Percentiles rank a stretch among this genome's conserved stretches.
phyloP scores from a whole-genome alignment of 176 grass and related monocot species.

The Avena atlantica region DNA sequence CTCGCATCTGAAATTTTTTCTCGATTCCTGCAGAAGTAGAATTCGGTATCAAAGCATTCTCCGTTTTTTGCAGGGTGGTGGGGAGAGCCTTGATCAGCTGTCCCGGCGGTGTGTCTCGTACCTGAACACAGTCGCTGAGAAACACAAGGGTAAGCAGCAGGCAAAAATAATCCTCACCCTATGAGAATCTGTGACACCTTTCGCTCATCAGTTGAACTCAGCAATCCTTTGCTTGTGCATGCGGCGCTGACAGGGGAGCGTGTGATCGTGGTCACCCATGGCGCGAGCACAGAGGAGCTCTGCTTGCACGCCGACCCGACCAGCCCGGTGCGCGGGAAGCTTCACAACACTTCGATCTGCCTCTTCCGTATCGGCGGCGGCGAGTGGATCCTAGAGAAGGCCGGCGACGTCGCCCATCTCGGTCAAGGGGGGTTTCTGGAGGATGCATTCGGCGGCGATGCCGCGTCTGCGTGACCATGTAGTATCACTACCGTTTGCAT shows the following conservation, averaged over 20 bases:
- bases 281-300: constrained; percentile 22
- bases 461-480: constrained; percentile 43
- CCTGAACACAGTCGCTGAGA: constrained; percentile 52
- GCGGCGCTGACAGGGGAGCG: background rate
- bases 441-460: constrained; percentile 57
- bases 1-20: background rate
- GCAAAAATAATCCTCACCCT: background rate
- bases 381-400: constrained; percentile 64
- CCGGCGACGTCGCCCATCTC: constrained; percentile 59
- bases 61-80: constrained; percentile 61
- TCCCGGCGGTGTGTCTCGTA: constrained; percentile 65
- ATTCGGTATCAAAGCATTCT: background rate
- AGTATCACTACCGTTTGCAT: too few relatives aligned
- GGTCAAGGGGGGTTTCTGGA: constrained; percentile 34
- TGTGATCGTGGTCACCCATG: constrained; percentile 34
- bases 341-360: constrained; percentile 12
- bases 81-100: constrained; percentile 74
- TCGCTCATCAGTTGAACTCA: background rate
- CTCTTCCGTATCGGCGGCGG: constrained; percentile 14
- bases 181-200: background rate
- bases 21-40: background rate
- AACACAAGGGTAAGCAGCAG: constrained; percentile 60
- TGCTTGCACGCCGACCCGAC: constrained; percentile 10
- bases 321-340: constrained; percentile 8
- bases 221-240: background rate